Conservation (phyloP, 2,329 filamentous ascomycete genomes). For the Cercospora nicotianae region DNA sequence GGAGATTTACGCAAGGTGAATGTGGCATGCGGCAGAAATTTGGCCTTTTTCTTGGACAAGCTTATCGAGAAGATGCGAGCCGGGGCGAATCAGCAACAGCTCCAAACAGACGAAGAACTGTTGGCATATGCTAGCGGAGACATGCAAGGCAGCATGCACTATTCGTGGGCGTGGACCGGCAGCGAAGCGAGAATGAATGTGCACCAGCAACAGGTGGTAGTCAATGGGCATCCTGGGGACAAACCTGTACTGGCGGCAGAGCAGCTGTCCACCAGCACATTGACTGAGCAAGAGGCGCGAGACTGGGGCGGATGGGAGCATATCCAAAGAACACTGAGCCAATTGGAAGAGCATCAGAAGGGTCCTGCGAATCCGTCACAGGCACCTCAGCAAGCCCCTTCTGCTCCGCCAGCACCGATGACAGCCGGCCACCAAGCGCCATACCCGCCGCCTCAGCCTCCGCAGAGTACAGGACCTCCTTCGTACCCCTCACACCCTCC, state of each 20-base stretch:
- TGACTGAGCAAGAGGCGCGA: constrained; percentile 39
- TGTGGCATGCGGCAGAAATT: constrained; percentile 73
- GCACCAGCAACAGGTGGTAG: constrained; percentile 21
- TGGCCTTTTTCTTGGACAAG: constrained; percentile 75
- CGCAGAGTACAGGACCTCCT: constrained; percentile 23
- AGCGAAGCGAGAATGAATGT: constrained; percentile 45
- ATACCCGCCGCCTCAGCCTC: constrained; percentile 27
- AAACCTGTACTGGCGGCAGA: constrained; percentile 24
- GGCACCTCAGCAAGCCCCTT: constrained; percentile 19
- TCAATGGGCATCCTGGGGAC: constrained; percentile 24
- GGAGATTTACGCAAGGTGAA: constrained; percentile 72
- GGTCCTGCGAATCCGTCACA: constrained; percentile 19
- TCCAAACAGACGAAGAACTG: constrained; percentile 78
- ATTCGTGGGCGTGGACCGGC: constrained; percentile 76
- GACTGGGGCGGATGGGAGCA: constrained; percentile 82
- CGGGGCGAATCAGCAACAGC: constrained; percentile 40
- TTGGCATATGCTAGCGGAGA: constrained; percentile 84
- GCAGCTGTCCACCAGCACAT: constrained; percentile 27
- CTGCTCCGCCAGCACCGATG: constrained; percentile 14
- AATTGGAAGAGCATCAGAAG: constrained; percentile 54
- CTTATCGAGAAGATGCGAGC: constrained; percentile 59
- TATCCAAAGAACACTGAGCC: constrained; percentile 63
- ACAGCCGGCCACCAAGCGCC: constrained; percentile 7
- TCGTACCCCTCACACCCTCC: constrained; percentile 14
- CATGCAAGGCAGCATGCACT: constrained; percentile 74